phyloP scores from a whole-genome alignment of 768 basidiomycete genomes.

The Xerocomus spinulosus region DNA sequence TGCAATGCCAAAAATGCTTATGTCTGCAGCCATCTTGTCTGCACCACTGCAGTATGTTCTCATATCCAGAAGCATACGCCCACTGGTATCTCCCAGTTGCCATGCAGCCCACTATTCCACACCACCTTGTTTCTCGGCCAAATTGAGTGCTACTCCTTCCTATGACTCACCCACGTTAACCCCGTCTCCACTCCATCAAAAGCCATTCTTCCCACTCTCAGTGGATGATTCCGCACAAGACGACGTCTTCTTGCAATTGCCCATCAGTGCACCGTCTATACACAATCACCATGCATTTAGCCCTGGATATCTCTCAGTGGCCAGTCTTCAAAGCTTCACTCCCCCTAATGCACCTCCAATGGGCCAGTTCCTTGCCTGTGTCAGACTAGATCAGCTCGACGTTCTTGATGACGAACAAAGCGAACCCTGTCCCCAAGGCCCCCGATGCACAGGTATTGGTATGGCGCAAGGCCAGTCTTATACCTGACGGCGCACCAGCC shows the following conservation, averaged over 20 bases:
- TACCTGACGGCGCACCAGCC: constrained; percentile 35
- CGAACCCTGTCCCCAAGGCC: no score
- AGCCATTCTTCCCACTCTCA: constrained; percentile 36
- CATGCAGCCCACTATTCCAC: constrained; percentile 31
- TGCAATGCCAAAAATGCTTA: constrained; percentile 15
- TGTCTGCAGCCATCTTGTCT: constrained; percentile 25
- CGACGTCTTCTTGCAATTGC: constrained; percentile 52
- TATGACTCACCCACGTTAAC: constrained; percentile 59
- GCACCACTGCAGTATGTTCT: constrained; percentile 34
- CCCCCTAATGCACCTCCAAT: no score
- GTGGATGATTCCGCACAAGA: constrained; percentile 35
- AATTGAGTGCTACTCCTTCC: constrained; percentile 24
- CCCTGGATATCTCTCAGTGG: no score
- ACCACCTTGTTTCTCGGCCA: constrained; percentile 29
- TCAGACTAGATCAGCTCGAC: no score
- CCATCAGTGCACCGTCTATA: constrained; percentile 43
- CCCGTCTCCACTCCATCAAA: constrained; percentile 56
- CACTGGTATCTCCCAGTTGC: constrained; percentile 31
- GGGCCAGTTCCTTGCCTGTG: no score
- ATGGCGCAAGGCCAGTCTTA: constrained; percentile 47
- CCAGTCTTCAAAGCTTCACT: no score
- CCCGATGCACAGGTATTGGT: constrained; percentile 60
- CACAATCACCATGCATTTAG: constrained; percentile 40
- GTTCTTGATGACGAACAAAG: no score
- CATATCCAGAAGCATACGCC: constrained; percentile 21